Percentiles rank a stretch among this genome's conserved stretches.
Evolutionary conservation across 148 eudicot genomes (phyloP).

Genomic region (Agrostemma githago): DNA sequence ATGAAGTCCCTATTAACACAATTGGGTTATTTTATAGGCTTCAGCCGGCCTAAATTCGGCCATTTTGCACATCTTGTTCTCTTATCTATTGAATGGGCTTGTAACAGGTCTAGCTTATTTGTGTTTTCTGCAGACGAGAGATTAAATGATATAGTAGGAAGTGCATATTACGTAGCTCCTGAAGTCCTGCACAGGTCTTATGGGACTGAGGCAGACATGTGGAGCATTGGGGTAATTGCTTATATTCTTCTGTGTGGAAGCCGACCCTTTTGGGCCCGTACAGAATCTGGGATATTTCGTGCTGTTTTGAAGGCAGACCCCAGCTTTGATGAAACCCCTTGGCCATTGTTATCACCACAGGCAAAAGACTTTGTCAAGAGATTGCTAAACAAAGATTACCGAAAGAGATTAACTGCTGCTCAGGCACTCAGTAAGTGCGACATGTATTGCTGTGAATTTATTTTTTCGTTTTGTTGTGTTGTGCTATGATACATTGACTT

Average conservation of each 20-base stretch:
- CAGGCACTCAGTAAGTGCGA: constrained; percentile 81
- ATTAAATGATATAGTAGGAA: constrained; percentile 92
- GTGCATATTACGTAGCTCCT: constrained; percentile 97
- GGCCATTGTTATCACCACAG: constrained; percentile 82
- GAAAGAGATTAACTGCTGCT: constrained; percentile 88
- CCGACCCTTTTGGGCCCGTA: constrained; percentile 94
- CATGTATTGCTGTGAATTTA: neutral
- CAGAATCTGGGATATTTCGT: constrained; percentile 90
- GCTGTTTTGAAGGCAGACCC: constrained; percentile 96
- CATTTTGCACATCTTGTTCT: neutral
- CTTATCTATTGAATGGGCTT: neutral
- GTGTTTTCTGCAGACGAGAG: constrained; percentile 66
- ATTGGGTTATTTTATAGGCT: no score
- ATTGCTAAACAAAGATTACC: constrained; percentile 80
- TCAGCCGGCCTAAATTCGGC: no score
- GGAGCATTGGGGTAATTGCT: constrained; percentile 98
- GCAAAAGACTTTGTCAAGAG: constrained; percentile 90
- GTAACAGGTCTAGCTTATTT: neutral
- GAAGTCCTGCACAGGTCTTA: constrained; percentile 93
- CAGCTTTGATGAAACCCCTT: constrained; percentile 83
- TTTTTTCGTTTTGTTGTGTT: no score
- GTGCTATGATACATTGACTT: no score
- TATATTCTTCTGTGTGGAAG: constrained; percentile 96
- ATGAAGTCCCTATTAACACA: no score
- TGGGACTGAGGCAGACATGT: constrained; percentile 98